Conservation (phyloP, 768 basidiomycete genomes). For the Trametes maxima region DNA sequence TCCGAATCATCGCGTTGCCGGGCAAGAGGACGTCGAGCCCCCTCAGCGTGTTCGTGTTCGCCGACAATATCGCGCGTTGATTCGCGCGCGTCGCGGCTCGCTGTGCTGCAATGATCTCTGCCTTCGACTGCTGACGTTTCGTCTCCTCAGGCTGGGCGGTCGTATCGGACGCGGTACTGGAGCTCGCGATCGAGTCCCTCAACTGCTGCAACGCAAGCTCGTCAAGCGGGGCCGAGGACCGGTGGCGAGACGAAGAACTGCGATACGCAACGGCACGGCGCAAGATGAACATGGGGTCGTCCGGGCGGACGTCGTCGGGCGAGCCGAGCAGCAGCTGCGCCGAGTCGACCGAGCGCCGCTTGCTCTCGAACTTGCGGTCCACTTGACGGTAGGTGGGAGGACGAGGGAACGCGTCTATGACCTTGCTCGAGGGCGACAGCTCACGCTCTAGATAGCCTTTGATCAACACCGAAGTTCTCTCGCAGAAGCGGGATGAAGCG, state of each 20-base stretch:
- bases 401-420: slow-evolving; percentile 79
- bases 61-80: slow-evolving; percentile 81
- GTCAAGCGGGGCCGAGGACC: slow-evolving; percentile 77
- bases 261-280: slow-evolving; percentile 81
- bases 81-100: slow-evolving; percentile 84
- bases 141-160: slow-evolving; percentile 36
- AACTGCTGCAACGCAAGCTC: slow-evolving; percentile 78
- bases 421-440: slow-evolving; percentile 76
- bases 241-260: slow-evolving; percentile 65
- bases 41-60: slow-evolving; percentile 80
- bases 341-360: slow-evolving; percentile 88
- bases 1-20: slow-evolving; percentile 83
- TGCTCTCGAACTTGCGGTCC: slow-evolving; percentile 63
- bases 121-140: slow-evolving; percentile 58
- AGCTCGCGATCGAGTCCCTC: slow-evolving; percentile 61
- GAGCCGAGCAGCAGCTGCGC: slow-evolving; percentile 69
- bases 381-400: slow-evolving; percentile 72
- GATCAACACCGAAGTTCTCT: neutral
- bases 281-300: slow-evolving; percentile 90
- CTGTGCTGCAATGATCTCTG: slow-evolving; percentile 94
- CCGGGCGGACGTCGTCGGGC: slow-evolving; percentile 70
- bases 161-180: slow-evolving; percentile 58
- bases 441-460: slow-evolving; percentile 59
- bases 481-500: slow-evolving; percentile 7
- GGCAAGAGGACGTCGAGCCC: slow-evolving; percentile 90